These are phyloP conservation scores for Jamesozyma piceae DNA, from an alignment of 805 yeast genomes.

Conservation along the genomic window DNA sequence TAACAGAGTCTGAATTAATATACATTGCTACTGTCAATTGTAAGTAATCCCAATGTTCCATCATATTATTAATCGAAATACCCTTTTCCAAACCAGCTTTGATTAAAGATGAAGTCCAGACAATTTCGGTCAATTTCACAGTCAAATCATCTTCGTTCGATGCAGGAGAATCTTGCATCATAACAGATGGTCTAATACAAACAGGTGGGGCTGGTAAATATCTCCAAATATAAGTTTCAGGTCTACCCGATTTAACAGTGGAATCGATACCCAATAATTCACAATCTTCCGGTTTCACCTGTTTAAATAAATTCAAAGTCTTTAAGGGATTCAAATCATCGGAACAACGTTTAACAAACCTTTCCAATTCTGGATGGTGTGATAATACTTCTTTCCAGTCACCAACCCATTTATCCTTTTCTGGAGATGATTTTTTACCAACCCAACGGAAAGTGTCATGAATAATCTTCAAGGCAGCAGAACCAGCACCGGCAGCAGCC, in stretches of 20 bases:
- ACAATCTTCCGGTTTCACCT: conserved; percentile 77
- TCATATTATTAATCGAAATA: conserved; percentile 79
- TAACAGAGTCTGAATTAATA: conserved; percentile 89
- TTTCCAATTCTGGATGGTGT: conserved; percentile 79
- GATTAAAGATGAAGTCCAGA: conserved; percentile 91
- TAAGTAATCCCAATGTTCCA: conserved; percentile 98
- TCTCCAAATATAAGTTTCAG: conserved; percentile 94
- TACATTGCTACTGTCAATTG: conserved; percentile 96
- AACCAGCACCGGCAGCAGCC: conserved; percentile 84
- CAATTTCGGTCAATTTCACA: conserved; percentile 90
- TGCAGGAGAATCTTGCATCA: conserved; percentile 80
- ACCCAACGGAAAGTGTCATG: conserved; percentile 95
- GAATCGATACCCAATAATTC: conserved; percentile 88
- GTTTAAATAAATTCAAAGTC: conserved; percentile 79
- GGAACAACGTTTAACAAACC: conserved; percentile 73
- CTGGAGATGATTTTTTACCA: conserved; percentile 81
- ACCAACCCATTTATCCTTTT: conserved; percentile 76
- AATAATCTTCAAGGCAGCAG: conserved; percentile 88
- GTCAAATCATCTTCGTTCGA: conserved; percentile 96
- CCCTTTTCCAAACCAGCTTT: conserved; percentile 94
- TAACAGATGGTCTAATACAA: conserved; percentile 93
- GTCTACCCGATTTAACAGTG: conserved; percentile 70
- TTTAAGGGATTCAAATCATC: conserved; percentile 93
- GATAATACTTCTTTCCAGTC: conserved; percentile 70
- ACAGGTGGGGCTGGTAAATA: conserved; percentile 98